Conservation (phyloP, 495 filamentous ascomycete species). For the Hyaloscypha finlandica region DNA sequence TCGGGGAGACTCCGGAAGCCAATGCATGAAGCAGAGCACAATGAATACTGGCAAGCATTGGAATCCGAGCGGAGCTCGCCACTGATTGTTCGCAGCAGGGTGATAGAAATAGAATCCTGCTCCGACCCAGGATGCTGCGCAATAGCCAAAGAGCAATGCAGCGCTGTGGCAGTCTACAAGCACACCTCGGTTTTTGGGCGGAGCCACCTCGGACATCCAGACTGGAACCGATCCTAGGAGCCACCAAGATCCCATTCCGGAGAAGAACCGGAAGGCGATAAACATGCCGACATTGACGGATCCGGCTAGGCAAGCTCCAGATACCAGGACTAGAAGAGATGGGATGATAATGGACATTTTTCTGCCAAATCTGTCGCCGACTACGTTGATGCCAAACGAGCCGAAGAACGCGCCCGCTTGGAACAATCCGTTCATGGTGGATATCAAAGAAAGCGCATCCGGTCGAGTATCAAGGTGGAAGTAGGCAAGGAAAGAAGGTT, state of each 20-base stretch:
- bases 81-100: not conserved
- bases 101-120: conserved; percentile 36
- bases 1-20: conserved; percentile 33
- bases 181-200: conserved; percentile 24
- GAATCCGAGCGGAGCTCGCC: conserved; percentile 5
- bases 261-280: conserved; percentile 31
- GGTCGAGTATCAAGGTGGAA: conserved; percentile 31
- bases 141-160: conserved; percentile 26
- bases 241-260: conserved; percentile 24
- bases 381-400: conserved; percentile 16
- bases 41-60: not conserved
- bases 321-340: conserved; percentile 22
- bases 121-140: conserved; percentile 26
- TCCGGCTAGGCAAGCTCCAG: conserved; percentile 33
- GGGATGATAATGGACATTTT: conserved; percentile 29
- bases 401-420: conserved; percentile 33
- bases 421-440: conserved; percentile 36
- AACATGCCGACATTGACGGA: conserved; percentile 28
- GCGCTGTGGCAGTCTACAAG: conserved; percentile 31
- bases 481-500: conserved; percentile 35
- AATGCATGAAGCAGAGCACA: conserved; percentile 6
- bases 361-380: conserved; percentile 30
- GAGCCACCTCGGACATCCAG: conserved; percentile 33
- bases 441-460: conserved; percentile 30
- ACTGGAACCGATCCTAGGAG: conserved; percentile 21